Percentiles rank a stretch among this genome's conserved stretches.
Evolutionary conservation across 768 basidiomycete species (phyloP).

Genomic region (Rhizopogon vulgaris): DNA sequence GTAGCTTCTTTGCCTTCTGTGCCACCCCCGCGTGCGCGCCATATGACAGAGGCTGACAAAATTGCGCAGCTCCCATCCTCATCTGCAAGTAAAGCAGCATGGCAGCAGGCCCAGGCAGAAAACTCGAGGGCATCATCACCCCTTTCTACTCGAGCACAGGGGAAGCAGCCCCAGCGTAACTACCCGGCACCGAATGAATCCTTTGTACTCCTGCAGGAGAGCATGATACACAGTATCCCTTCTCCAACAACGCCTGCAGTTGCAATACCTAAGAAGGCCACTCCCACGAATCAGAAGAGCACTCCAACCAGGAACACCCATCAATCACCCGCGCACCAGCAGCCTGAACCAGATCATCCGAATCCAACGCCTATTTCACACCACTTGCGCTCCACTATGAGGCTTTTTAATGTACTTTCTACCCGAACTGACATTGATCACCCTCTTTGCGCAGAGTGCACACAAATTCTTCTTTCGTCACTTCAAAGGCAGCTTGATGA

Average conservation of each 20-base stretch:
- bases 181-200: slow-evolving; percentile 72
- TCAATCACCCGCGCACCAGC: slow-evolving; percentile 24
- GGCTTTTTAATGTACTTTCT: slow-evolving; percentile 72
- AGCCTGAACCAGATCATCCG: slow-evolving; percentile 45
- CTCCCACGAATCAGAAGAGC: slow-evolving; percentile 31
- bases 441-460: slow-evolving; percentile 93
- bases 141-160: slow-evolving; percentile 50
- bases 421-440: slow-evolving; percentile 81
- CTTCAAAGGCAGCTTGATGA: slow-evolving; percentile 83
- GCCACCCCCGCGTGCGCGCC: slow-evolving; percentile 32
- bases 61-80: slow-evolving; percentile 42
- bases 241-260: slow-evolving; percentile 40
- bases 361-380: slow-evolving; percentile 73
- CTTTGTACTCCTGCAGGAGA: slow-evolving; percentile 87
- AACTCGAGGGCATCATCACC: slow-evolving; percentile 27
- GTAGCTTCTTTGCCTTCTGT: slow-evolving; percentile 60
- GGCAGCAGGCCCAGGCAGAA: slow-evolving; percentile 48
- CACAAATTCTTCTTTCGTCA: slow-evolving; percentile 68
- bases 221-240: slow-evolving; percentile 67
- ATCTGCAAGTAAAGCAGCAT: slow-evolving; percentile 51
- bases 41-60: slow-evolving; percentile 38
- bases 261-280: slow-evolving; percentile 37
- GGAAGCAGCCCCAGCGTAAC: slow-evolving; percentile 52
- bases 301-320: slow-evolving; percentile 17
- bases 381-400: slow-evolving; percentile 68